Percentiles rank a stretch among this genome's conserved stretches.
phyloP scores from a whole-genome alignment of 495 filamentous ascomycete genomes.

The Tuber calosporum region DNA sequence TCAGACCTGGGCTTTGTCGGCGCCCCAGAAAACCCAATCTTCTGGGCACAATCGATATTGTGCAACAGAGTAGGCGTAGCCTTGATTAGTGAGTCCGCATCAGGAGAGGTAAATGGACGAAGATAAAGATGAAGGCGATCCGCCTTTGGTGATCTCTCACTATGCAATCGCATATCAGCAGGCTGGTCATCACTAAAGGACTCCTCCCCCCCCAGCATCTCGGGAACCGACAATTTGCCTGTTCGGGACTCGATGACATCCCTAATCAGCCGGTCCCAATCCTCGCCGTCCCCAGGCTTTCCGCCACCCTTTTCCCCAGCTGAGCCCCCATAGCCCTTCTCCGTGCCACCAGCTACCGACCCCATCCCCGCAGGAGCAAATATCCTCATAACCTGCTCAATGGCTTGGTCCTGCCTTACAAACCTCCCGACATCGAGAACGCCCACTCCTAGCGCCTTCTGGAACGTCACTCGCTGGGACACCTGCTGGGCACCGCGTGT shows the following conservation, averaged over 20 bases:
- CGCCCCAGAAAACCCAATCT: slow-evolving; percentile 92
- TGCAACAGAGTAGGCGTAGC: slow-evolving; percentile 83
- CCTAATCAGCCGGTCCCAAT: slow-evolving; percentile 68
- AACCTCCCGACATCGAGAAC: slow-evolving; percentile 71
- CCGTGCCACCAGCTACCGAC: background rate
- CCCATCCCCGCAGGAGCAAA: slow-evolving; percentile 56
- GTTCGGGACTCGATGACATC: slow-evolving; percentile 66
- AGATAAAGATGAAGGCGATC: slow-evolving; percentile 70
- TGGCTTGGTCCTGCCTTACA: slow-evolving; percentile 66
- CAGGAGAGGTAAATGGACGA: slow-evolving; percentile 63
- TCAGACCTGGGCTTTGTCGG: slow-evolving; percentile 81
- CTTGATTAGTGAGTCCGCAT: slow-evolving; percentile 71
- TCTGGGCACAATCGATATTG: slow-evolving; percentile 65
- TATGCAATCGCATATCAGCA: slow-evolving; percentile 38
- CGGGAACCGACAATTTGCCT: slow-evolving; percentile 52
- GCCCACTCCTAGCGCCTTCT: slow-evolving; percentile 60
- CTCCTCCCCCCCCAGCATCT: slow-evolving; percentile 19
- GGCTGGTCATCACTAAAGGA: slow-evolving; percentile 21
- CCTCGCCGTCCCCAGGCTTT: slow-evolving; percentile 46
- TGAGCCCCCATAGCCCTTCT: slow-evolving; percentile 13
- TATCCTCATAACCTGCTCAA: slow-evolving; percentile 69
- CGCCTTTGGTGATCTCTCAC: slow-evolving; percentile 58
- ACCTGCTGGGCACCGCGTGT: background rate
- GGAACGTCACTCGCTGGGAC: slow-evolving; percentile 30
- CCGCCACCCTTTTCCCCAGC: slow-evolving; percentile 9